These are phyloP conservation scores for Diplodia seriata DNA, from an alignment of 2,329 filamentous ascomycete genomes.

Conservation along the genomic window DNA sequence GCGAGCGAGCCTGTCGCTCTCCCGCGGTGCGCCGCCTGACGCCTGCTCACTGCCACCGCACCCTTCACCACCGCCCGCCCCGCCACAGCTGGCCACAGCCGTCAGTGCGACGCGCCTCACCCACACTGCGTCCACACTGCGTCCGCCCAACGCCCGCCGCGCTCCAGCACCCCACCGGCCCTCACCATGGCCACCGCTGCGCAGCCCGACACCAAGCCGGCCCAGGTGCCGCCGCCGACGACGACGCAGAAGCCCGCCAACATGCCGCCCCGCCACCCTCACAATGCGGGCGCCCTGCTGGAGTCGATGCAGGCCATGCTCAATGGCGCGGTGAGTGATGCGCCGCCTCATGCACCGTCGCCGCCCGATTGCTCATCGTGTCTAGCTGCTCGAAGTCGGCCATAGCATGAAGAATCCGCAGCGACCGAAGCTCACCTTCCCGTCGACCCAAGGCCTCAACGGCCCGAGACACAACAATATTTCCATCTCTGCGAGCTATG, in stretches of 20 bases:
- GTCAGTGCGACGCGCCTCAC: not conserved
- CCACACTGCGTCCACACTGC: not conserved
- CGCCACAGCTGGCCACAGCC: not conserved
- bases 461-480: conserved; percentile 51
- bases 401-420: conserved; percentile 32
- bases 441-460: conserved; percentile 54
- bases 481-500: conserved; percentile 50
- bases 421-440: conserved; percentile 39
- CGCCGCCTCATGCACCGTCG: not conserved
- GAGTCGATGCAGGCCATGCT: conserved; percentile 57
- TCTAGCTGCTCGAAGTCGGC: conserved; percentile 26
- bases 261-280: conserved; percentile 7
- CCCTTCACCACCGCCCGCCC: not conserved
- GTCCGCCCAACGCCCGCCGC: not conserved
- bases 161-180: not conserved
- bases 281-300: conserved; percentile 39
- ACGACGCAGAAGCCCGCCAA: conserved; percentile 8
- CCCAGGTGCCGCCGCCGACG: not conserved
- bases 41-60: not conserved
- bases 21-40: not conserved
- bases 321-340: conserved; percentile 54
- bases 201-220: conserved; percentile 13
- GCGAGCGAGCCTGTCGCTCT: conserved; percentile 10
- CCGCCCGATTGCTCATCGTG: not conserved
- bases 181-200: conserved; percentile 16